Evolutionary conservation across 2,329 filamentous ascomycete species (phyloP), one percentile per base, ranked within the genome.

Genomic region (Fusarium albidum): DNA sequence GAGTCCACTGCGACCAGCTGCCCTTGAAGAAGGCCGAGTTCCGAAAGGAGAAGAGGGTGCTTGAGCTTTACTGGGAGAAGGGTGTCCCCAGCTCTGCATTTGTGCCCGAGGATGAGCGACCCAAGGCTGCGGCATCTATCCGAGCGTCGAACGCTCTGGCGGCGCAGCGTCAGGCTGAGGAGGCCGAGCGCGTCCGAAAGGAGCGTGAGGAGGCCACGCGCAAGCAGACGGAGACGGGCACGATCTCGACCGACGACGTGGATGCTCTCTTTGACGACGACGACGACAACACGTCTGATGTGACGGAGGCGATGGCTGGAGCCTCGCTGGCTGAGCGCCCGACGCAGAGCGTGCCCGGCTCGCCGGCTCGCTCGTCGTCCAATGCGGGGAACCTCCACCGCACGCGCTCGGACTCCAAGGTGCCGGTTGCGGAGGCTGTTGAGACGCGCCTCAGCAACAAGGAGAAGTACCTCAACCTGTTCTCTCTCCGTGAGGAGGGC

Each of bases 1-100:
- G 95, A 61, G 95, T 99, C 45, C 95, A 99, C 77, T 99, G 95
- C 72, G 95, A 99, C 71, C 95, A 99, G 79, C 82, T 99, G 71
- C 95, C 95, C 26, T 80, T 99, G 65, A 94, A 98, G 84, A 99
- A 99, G 82, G 95, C 95, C n/a, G 95, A 99, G 72, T 99, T 95
- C 77, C 88, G 96, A 75, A 98, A 98, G 82, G 92, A 96, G 72
- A 91, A 93, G 78, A 87, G 95, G 49, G 86, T 98, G 26, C 82
- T 99, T 39, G 95, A 99, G 77, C 84, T 99, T 13, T 99, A 97
- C 82, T 99, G 95, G 95, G 95, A 99, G 86, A 99, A 98, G 84
- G 95, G 95, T 39, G 92, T 98, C 8, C 92, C 94, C 25, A 98
- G 93, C 59, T 97, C 94, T 35, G 91, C 93, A 3, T 99, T 96